Percentiles rank a stretch among this genome's conserved stretches.
Evolutionary conservation across 257 asterid genomes (phyloP).

Genomic region (Dorcoceras hygrometricum): DNA sequence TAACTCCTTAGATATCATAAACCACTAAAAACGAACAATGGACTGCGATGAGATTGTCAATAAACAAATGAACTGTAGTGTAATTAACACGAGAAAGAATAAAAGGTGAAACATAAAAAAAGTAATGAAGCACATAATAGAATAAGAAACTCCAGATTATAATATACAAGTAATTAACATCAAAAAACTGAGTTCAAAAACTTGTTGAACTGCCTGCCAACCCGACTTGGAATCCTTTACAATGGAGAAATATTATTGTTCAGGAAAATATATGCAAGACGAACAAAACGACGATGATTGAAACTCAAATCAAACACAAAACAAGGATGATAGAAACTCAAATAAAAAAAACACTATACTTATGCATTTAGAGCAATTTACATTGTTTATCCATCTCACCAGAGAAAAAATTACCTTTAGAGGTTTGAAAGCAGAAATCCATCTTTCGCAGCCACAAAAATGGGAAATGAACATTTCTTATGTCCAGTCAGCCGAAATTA

Average conservation of each 20-base stretch:
- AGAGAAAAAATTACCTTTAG: conserved; percentile 7
- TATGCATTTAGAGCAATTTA: too few species aligned
- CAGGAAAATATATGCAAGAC: background rate
- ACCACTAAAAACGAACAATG: background rate
- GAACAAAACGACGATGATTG: background rate
- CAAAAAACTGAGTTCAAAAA: background rate
- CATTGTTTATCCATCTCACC: too few species aligned
- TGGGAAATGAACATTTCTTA: background rate
- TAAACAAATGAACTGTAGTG: background rate
- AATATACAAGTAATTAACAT: background rate
- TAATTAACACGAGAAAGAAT: background rate
- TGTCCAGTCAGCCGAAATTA: background rate
- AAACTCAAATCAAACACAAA: too few species aligned
- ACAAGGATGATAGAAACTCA: too few species aligned
- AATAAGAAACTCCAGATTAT: background rate
- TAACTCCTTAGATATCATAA: conserved; percentile 25
- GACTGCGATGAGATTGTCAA: background rate
- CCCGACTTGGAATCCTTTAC: background rate
- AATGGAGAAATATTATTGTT: background rate
- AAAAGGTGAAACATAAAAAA: background rate
- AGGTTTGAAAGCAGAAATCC: conserved; percentile 7
- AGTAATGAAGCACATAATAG: background rate
- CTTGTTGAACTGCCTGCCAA: background rate
- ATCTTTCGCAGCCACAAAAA: background rate
- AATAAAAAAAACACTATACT: too few species aligned